These are phyloP conservation scores for Gentiana dahurica DNA, from an alignment of 257 asterid genomes.

Conservation along the genomic window DNA sequence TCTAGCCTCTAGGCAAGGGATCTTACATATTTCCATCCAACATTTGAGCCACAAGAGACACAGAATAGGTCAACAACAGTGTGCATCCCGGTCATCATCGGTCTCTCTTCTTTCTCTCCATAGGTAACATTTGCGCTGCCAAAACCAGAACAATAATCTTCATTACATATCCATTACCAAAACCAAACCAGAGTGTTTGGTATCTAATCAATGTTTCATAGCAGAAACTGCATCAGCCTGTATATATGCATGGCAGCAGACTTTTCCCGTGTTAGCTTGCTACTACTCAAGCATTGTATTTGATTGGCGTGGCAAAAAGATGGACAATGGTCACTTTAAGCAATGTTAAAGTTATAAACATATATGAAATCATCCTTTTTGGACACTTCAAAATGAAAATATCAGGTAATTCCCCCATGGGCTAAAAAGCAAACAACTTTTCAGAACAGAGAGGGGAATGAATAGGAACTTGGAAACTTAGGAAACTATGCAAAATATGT, in stretches of 20 bases:
- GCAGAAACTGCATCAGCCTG: background rate
- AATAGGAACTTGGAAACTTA: background rate
- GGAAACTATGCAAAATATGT: background rate
- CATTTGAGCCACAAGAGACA: constrained; percentile 49
- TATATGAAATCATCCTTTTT: too few relatives aligned
- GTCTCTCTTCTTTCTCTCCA: constrained; percentile 59
- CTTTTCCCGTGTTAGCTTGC: too few relatives aligned
- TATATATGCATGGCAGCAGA: background rate
- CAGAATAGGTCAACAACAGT: constrained; percentile 70
- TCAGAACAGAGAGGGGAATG: background rate
- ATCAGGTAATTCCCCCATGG: too few relatives aligned
- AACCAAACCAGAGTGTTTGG: background rate
- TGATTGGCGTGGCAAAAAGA: too few relatives aligned
- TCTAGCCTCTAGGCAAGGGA: background rate
- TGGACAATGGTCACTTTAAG: too few relatives aligned
- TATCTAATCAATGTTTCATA: background rate
- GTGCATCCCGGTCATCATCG: constrained; percentile 66
- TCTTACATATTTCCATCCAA: constrained; percentile 78
- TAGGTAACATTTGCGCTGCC: constrained; percentile 47
- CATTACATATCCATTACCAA: background rate
- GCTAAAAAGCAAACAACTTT: background rate
- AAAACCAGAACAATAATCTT: background rate
- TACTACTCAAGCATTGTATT: too few relatives aligned
- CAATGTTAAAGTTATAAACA: too few relatives aligned
- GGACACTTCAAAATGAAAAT: too few relatives aligned